Conservation (phyloP, 2,329 filamentous ascomycete genomes). For the Lizonia empirigonia region DNA sequence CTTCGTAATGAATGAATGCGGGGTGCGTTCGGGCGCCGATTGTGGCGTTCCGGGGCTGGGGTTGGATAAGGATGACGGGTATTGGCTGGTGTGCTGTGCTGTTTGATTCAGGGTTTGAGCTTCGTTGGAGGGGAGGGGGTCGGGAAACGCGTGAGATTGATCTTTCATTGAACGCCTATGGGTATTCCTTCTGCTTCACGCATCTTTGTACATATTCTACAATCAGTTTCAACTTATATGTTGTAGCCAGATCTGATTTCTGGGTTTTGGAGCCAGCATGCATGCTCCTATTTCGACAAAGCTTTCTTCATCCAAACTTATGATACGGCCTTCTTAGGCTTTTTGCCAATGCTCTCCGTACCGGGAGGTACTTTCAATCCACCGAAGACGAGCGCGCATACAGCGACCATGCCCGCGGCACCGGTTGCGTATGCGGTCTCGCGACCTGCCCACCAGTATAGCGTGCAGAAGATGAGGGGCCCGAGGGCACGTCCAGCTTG, state of each 20-base stretch:
- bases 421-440: constrained; percentile 84
- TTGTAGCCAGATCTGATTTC: background rate
- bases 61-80: background rate
- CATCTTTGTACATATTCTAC: background rate
- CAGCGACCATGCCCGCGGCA: constrained; percentile 76
- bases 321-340: constrained; percentile 20
- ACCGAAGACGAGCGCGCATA: constrained; percentile 72
- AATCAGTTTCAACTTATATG: background rate
- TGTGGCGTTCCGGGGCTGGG: constrained; percentile 14
- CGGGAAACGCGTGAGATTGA: background rate
- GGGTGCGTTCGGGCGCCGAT: constrained; percentile 11
- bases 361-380: constrained; percentile 69
- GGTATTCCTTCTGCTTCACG: background rate
- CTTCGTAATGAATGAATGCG: constrained; percentile 23
- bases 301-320: background rate
- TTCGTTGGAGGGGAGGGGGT: background rate
- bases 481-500: constrained; percentile 88
- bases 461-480: constrained; percentile 85
- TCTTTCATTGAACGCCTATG: background rate
- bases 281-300: background rate
- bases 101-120: background rate
- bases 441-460: constrained; percentile 98
- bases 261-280: background rate
- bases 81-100: background rate
- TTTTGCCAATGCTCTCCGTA: constrained; percentile 41